Evolutionary conservation across 176 grass and related monocot species (phyloP), one percentile per base, ranked within the genome.

Genomic region (Triticum turgidum): DNA sequence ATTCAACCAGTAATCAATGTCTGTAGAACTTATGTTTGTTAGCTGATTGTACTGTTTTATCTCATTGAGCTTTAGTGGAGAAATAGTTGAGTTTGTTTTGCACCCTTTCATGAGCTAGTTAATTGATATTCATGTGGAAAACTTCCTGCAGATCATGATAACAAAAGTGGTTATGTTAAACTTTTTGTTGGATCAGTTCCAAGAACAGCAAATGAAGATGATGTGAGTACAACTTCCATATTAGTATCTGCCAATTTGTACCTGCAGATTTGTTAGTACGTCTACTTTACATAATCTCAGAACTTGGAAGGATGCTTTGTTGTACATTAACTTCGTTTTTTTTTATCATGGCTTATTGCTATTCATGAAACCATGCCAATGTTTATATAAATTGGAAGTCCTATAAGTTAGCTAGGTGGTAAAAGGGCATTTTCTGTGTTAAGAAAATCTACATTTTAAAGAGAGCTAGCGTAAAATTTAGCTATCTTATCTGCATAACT

Each of bases 171-270:
- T 34, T 94, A 86, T 88, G 93, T 93, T 27, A 98, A 98, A 88
- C 93, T 98, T 88, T 98, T 98, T 94, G 85, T 98, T 69, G 96
- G 96, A 59, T 95, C 96, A 35, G 96, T 98, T 84, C 96, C 96
- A 20, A 92, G 89, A 59, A 96, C 92, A 84, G 96, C 96, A 38
- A 91, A 83, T 81, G 93, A 96, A 86, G 90, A 94, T 86, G 96
- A 98, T 56, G 93, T 98, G 68, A 94, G 96, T 92, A 78, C 61
- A 88, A 34, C 49, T 73, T 87, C 13, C 37, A 37, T 61, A 22
- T 11, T 49, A 17, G 35, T 71, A 52, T 77, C 64, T 78, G 11
- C 5, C 49, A 24, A 42, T 84, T 33, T 29, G 72, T 88, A 41
- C 21, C n/a, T 86, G 63, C 15, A 69, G 25, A 70, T 88, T 41